Conservation (phyloP, 805 yeast species). For the Barnettozyma wickerhamii region DNA sequence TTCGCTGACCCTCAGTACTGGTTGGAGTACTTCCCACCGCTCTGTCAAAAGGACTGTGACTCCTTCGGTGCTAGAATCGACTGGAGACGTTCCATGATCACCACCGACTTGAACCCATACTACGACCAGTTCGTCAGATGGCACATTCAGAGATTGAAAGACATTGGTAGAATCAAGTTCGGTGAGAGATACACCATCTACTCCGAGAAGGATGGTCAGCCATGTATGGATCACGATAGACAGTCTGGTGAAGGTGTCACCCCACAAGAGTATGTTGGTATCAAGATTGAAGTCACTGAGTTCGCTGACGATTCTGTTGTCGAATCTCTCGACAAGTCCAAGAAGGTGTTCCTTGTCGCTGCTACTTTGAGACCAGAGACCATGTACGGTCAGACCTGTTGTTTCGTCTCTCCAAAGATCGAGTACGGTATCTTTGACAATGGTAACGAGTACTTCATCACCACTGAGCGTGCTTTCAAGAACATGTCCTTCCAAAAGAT, state of each 20-base stretch:
- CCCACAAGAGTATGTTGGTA: conserved; percentile 94
- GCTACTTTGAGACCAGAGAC: conserved; percentile 99
- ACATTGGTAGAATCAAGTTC: conserved; percentile 86
- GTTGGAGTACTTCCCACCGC: conserved; percentile 89
- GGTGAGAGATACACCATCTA: conserved; percentile 98
- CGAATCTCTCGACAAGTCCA: conserved; percentile 37
- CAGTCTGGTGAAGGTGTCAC: conserved; percentile 94
- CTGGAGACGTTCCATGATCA: conserved; percentile 95
- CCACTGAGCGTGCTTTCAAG: conserved; percentile 94
- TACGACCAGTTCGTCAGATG: conserved; percentile 94
- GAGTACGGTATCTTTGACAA: conserved; percentile 88
- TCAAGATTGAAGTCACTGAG: conserved; percentile 75
- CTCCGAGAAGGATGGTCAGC: conserved; percentile 97
- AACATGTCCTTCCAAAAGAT: conserved; percentile 95
- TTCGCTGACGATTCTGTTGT: conserved; percentile 43
- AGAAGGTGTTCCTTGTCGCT: conserved; percentile 81
- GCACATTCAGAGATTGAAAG: conserved; percentile 90
- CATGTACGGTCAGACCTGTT: conserved; percentile 97
- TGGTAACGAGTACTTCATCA: conserved; percentile 69
- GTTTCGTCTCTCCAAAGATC: conserved; percentile 95
- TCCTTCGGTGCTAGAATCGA: conserved; percentile 90
- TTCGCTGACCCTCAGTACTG: conserved; percentile 93
- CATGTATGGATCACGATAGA: conserved; percentile 99
- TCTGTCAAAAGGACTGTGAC: conserved; percentile 75
- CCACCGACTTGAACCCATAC: conserved; percentile 93